Evolutionary conservation across 345 rosid species (phyloP), one percentile per base, ranked within the genome.

Genomic region (Mangifera indica): DNA sequence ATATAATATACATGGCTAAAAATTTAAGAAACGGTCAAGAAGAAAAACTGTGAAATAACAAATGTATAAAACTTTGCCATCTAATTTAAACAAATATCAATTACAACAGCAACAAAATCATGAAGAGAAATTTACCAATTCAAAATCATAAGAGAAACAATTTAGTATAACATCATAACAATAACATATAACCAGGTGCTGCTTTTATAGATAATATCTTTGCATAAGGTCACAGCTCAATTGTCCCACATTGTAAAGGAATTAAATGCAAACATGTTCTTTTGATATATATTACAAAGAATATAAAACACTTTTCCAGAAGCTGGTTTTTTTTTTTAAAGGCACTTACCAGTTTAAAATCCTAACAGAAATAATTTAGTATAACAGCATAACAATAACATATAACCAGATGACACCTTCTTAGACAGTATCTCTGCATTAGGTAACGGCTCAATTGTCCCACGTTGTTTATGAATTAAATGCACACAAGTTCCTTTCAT

Each of bases 1-100:
- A 94, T 92, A 88, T 94, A 94, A 81, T 83, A 88, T 40, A 92
- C 91, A 84, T 94, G 98, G 83, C 98, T 94, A 81, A 83, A 87
- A 61, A 79, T 42, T 37, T 6, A 81, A 22, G 76, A 34, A 79
- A 75, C 20, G 66, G 83, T 83, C 83, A 83, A 81, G 66, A 77
- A n/a, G n/a, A n/a, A n/a, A n/a, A n/a, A 58, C 53, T 72, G 58
- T 20, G 66, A 79, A 69, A 69, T 24, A 72, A 71, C 45, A 79
- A 57, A 32, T 10, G 46, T 40, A 11, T 32, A 26, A 9, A n/a
- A 12, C 6, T 5, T 52, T 46, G 29, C 10, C 21, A 49, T 26
- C 32, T 21, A 49, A 49, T 21, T 18, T 2, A 45, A 58, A 42
- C 5, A 9, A 69, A 44, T 20, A 56, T 45, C 65, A 26, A 70